Evolutionary conservation across 495 filamentous ascomycete genomes (phyloP), one percentile per base, ranked within the genome.

Genomic region (Immersiella caudata): DNA sequence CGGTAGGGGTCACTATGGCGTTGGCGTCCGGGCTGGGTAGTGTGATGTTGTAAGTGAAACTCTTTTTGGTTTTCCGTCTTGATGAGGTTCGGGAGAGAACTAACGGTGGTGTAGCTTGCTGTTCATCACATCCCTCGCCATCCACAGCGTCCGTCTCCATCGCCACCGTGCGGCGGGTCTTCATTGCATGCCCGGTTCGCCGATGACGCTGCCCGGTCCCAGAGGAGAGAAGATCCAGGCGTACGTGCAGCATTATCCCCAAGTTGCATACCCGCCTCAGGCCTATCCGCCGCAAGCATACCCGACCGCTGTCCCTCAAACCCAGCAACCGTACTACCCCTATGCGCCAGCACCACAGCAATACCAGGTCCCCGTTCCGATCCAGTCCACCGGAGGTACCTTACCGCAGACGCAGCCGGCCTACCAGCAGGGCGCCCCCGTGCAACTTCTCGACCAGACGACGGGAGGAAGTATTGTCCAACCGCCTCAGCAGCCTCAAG

Each of bases 131-230:
- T 75, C 80, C 16, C 77, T 83, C 6, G 66, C 75, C 8, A 70
- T 83, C 16, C 77, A 80, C 52, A 70, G 76, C 64, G 67, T 83
- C 16, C 68, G 70, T 35, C 68, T 84, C 6, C 76, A 83, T 67
- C 78, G 80, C n/a, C 82, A 84, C 67, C 78, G 82, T 63, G 71
- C 69, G 24, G 79, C 77, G 0, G 81, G 81, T 2, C 52, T 55
- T 11, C 52, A 55, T 14, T 55, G 52, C 52, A 55, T 12, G 9
- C 52, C 52, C 1, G 52, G 52, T 3, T 11, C 20, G 9, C 52
- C 52, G 8, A 6, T 1, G 9, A 55, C 52, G 3, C 12, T 55
- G 21, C 52, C 52, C 8, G 25, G 7, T 6, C 52, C 52, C n/a
- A 5, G 33, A 35, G 57, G 22, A n/a, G 52, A 55, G n/a, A 55